Evolutionary conservation across 1,139 yeast species (phyloP), one percentile per base, ranked within the genome.

Genomic region (Blastobotrys arbuscula): DNA sequence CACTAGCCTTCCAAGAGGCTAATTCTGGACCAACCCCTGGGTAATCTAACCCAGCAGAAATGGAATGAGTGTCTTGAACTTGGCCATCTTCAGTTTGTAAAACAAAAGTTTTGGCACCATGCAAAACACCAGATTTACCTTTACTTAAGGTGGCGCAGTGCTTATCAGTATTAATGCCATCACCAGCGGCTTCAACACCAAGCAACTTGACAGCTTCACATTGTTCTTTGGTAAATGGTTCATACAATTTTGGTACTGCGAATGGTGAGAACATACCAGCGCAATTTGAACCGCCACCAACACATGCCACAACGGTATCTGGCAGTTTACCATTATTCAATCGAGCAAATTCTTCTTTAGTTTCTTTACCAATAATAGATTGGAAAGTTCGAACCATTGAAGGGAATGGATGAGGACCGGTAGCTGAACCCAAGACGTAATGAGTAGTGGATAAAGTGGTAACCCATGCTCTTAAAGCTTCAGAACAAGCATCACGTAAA

Each of bases 11-110:
- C 98, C 98, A 92, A 67, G 77, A 80, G 2, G 98, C 94, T 60
- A 92, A 77, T 72, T 92, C 98, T 24, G 99, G 99, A 41, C 99
- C 99, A 47, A 92, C 99, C 68, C 96, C 99, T 33, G 99, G 99
- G 67, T 92, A 92, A 69, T 92, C 99, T 61, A 92, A 77, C 58
- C 99, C 99, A 37, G 99, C 99, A 56, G 97, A 88, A 40, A 92
- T 94, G 24, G 97, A 90, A 67, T 92, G 97, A 10, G 99, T 92
- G 64, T 94, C 98, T 58, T 85, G 95, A 50, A 92, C 89, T 72
- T 92, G 99, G 47, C 99, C 99, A 66, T 92, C 97, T 16, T 65
- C 62, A 62, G 84, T 86, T 72, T 94, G 98, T 62, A 92, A 76
- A 42, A 92, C 95, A 60, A 83, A 92, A 2, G 98, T 92, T 70